Evolutionary conservation across 139 green algal species (phyloP).

Genomic region (Tetradesmus obliquus): DNA sequence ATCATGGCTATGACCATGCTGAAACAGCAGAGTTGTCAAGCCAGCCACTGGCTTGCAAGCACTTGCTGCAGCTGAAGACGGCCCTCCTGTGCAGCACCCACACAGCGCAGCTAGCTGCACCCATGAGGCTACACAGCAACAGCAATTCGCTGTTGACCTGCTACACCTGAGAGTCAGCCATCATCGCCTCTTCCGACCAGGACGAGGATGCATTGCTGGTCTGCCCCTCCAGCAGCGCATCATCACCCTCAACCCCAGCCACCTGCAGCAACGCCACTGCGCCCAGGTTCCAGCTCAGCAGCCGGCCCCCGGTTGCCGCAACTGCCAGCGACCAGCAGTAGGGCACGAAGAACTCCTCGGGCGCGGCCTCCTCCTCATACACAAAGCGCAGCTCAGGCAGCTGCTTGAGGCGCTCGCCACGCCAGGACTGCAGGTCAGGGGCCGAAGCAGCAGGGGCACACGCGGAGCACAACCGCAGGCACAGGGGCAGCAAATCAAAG

Average conservation of each 20-base stretch:
- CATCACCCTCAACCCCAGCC: neutral
- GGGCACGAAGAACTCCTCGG: conserved; percentile 84
- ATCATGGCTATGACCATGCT: neutral
- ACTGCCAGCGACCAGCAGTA: conserved; percentile 47
- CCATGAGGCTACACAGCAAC: too few relatives aligned
- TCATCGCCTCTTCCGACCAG: conserved; percentile 27
- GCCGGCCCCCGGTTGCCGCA: conserved; percentile 6
- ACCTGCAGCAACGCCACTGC: conserved; percentile 39
- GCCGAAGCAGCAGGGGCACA: neutral
- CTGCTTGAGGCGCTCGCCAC: conserved; percentile 57
- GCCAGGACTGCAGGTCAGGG: conserved; percentile 56
- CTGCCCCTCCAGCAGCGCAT: conserved; percentile 2
- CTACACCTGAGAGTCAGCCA: conserved; percentile 10
- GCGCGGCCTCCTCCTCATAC: conserved; percentile 80
- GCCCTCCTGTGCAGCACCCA: neutral
- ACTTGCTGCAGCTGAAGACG: too few relatives aligned
- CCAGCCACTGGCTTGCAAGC: too few relatives aligned
- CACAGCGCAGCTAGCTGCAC: too few relatives aligned
- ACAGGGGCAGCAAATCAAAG: neutral
- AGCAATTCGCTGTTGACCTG: too few relatives aligned
- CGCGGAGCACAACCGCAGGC: neutral
- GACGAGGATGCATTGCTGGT: neutral
- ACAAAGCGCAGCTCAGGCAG: conserved; percentile 77
- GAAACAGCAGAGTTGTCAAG: too few relatives aligned
- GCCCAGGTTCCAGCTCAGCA: conserved; percentile 32